phyloP scores from a whole-genome alignment of 208 protist genomes.

The Leishmania martiniquensis region DNA sequence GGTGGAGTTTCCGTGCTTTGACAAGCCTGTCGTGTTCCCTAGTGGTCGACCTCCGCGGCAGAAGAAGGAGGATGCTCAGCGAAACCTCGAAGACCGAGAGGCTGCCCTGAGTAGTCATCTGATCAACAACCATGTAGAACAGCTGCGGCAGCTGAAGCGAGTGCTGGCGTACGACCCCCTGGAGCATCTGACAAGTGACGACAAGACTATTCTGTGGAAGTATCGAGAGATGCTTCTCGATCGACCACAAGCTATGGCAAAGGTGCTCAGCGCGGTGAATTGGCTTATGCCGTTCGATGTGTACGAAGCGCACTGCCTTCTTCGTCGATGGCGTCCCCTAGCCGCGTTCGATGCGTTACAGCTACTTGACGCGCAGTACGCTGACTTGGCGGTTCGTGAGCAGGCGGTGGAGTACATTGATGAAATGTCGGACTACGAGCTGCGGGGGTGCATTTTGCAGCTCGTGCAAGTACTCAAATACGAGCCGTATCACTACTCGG shows the following conservation, averaged over 20 bases:
- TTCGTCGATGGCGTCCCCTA: conserved; percentile 53
- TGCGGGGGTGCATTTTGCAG: conserved; percentile 81
- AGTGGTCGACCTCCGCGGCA: conserved; percentile 41
- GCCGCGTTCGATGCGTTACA: conserved; percentile 77
- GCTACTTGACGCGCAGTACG: conserved; percentile 76
- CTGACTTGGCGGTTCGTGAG: conserved; percentile 67
- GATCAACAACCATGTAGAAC: conserved; percentile 47
- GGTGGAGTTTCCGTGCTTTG: conserved; percentile 53
- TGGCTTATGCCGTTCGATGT: conserved; percentile 74
- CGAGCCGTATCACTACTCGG: conserved; percentile 83
- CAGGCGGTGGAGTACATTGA: conserved; percentile 70
- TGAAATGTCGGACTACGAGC: conserved; percentile 68
- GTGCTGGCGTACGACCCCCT: conserved; percentile 71
- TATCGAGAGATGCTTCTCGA: conserved; percentile 57
- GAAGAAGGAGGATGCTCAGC: conserved; percentile 30
- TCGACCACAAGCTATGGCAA: conserved; percentile 66
- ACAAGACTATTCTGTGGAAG: conserved; percentile 78
- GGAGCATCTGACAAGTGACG: conserved; percentile 44
- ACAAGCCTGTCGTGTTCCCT: conserved; percentile 53
- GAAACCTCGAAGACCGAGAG: conserved; percentile 24
- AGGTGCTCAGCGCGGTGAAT: conserved; percentile 73
- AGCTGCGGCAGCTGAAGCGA: conserved; percentile 58
- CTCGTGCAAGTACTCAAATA: conserved; percentile 90
- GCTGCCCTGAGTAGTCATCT: conserved; percentile 30
- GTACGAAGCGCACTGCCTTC: conserved; percentile 56